phyloP scores from a whole-genome alignment of 1,284 basidiomycete species.

The Butyriboletus appendiculatus region DNA sequence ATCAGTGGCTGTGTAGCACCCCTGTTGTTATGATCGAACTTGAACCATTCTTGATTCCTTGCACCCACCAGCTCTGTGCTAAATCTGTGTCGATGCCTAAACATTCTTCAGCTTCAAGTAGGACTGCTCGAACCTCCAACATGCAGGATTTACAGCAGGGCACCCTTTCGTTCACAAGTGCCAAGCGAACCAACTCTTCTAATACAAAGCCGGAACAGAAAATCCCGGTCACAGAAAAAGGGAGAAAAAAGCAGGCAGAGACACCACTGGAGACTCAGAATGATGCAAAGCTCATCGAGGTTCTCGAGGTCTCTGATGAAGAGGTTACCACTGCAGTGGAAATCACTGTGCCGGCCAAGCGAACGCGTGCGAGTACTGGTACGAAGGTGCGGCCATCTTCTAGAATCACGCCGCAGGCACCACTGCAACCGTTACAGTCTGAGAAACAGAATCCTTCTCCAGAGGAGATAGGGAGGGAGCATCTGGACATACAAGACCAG shows the following conservation, averaged over 20 bases:
- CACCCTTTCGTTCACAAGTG: slow-evolving; percentile 48
- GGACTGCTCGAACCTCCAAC: slow-evolving; percentile 1
- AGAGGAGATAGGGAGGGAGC: slow-evolving; percentile 9
- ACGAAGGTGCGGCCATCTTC: slow-evolving; percentile 8
- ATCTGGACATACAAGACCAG: slow-evolving; percentile 34
- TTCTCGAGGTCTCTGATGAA: slow-evolving; percentile 22
- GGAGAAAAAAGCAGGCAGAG: slow-evolving; percentile 9
- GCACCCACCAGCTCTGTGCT: neutral
- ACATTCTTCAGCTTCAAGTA: slow-evolving; percentile 4
- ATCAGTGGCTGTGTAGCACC: slow-evolving; percentile 10
- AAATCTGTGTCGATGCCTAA: neutral
- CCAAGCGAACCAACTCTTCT: slow-evolving; percentile 48
- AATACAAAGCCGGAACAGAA: slow-evolving; percentile 37
- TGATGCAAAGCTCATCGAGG: neutral
- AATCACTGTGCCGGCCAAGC: slow-evolving; percentile 20
- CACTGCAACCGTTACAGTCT: neutral
- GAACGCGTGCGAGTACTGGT: slow-evolving; percentile 18
- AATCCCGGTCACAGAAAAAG: slow-evolving; percentile 15
- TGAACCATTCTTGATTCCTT: neutral
- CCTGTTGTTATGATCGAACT: slow-evolving; percentile 22
- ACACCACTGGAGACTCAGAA: neutral
- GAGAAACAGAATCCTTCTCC: slow-evolving; percentile 6
- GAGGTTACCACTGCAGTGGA: slow-evolving; percentile 2
- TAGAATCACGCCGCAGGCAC: slow-evolving; percentile 1
- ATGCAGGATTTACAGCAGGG: slow-evolving; percentile 44